Base-by-base conservation (phyloP, 768 basidiomycete genomes). In the Suillus paluster region DNA sequence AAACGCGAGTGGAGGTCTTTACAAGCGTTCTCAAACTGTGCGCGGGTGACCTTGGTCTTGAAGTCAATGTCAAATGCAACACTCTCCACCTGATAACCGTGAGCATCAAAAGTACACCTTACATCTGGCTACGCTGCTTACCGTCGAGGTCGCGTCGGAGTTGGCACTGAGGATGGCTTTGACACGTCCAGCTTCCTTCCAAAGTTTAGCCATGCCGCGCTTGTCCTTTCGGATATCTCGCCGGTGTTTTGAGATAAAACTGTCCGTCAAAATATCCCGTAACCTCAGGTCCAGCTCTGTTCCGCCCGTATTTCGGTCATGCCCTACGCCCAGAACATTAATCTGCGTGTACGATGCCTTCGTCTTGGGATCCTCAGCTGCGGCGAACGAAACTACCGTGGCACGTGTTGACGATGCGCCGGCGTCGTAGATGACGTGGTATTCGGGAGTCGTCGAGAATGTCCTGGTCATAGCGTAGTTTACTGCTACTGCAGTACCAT, bases 391-490 rank as follows among this genome's bases (percentile, higher is more conserved):
- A 23, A 88, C 91, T 30, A 96, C 77, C 0, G 93, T 94, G 1
- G 94, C 92, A 33, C 86, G 82, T 45, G 90, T 88, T 5, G 90
- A 83, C 1, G 89, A 89, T 6, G 97, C 93, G 46, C 97, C 97
- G 1, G 95, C 93, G 68, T 99, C 97, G 76, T 92, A 99, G 62
- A 99, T 88, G 67, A 99, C 76, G 72, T 99, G 96, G 73, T 90
- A 86, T 70, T 96, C 91, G 0, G 88, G 86, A 2, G 78, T 78
- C 0, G 90, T 79, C 4, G 75, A 64, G 80, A 99, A 99, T 2
- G 87, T 82, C 53, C 97, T 86, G 2, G 95, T 95, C 95, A 99
- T 97, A 46, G 97, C 97, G 71, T 93, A 99, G 79, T 99, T 99
- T 67, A 99, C 84, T 15, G 95, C 97, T n/a, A 96, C 90, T 2